A percentile compares a stretch with the other conserved stretches of the same genome.
Evolutionary conservation across 768 basidiomycete species (phyloP).

Genomic region (Kondoa subrosea): DNA sequence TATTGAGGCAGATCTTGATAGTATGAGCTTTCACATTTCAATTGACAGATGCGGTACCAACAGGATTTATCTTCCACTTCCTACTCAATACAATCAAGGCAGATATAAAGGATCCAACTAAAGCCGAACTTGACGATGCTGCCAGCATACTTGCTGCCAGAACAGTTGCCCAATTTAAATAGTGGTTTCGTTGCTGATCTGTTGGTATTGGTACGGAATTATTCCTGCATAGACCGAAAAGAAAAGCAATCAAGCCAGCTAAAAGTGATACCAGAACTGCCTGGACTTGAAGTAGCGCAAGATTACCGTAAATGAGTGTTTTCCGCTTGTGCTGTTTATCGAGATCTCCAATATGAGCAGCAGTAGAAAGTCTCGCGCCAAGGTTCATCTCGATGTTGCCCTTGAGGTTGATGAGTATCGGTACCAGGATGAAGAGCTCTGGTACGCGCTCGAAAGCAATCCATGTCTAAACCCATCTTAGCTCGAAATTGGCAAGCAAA

Average conservation of each 20-base stretch:
- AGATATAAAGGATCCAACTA: slow-evolving; percentile 89
- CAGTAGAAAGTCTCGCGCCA: slow-evolving; percentile 78
- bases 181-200: slow-evolving; percentile 27
- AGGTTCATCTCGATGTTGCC: slow-evolving; percentile 97
- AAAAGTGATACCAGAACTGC: slow-evolving; percentile 75
- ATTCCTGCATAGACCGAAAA: slow-evolving; percentile 42
- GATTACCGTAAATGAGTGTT: slow-evolving; percentile 58
- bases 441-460: slow-evolving; percentile 72
- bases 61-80: slow-evolving; percentile 62
- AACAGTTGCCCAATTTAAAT: slow-evolving; percentile 34
- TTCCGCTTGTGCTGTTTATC: slow-evolving; percentile 51
- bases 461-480: slow-evolving; percentile 47
- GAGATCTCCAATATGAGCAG: slow-evolving; percentile 78
- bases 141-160: slow-evolving; percentile 46
- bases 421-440: slow-evolving; percentile 91
- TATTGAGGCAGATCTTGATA: slow-evolving; percentile 1
- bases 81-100: slow-evolving; percentile 60
- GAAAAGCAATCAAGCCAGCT: slow-evolving; percentile 58
- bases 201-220: slow-evolving; percentile 10
- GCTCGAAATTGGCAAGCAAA: no score
- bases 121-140: slow-evolving; percentile 41
- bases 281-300: slow-evolving; percentile 79
- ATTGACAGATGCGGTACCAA: no score
- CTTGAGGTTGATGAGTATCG: slow-evolving; percentile 82
- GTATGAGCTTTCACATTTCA: no score